A percentile compares a stretch with the other conserved stretches of the same genome.
Evolutionary conservation across 208 protist genomes (phyloP).

Genomic region (Hexamita inflata): DNA sequence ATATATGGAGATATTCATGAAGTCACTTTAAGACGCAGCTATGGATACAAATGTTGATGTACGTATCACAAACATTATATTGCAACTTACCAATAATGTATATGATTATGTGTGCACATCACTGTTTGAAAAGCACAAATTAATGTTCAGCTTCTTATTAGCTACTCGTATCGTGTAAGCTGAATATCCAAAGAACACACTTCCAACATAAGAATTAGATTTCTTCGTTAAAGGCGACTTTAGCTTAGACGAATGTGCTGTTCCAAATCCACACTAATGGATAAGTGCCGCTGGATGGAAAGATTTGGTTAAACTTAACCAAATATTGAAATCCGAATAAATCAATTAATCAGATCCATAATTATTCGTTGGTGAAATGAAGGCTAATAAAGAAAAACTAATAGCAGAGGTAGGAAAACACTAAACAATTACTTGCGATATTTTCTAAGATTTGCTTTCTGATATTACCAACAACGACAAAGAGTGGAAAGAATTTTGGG

Average conservation of each 20-base stretch:
- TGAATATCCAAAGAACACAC: neutral
- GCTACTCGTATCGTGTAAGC: neutral
- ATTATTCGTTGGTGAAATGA: neutral
- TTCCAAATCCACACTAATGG: neutral
- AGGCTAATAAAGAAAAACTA: neutral
- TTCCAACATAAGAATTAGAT: neutral
- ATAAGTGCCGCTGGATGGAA: slow-evolving; percentile 23
- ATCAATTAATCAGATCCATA: neutral
- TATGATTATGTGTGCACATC: slow-evolving; percentile 92
- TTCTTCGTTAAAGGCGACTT: slow-evolving; percentile 31
- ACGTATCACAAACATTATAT: slow-evolving; percentile 84
- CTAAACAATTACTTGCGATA: slow-evolving; percentile 31
- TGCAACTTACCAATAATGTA: slow-evolving; percentile 76
- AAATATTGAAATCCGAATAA: neutral
- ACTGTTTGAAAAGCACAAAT: slow-evolving; percentile 89
- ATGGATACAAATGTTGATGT: slow-evolving; percentile 61
- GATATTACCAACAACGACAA: slow-evolving; percentile 53
- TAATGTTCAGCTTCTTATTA: slow-evolving; percentile 84
- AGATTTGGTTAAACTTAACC: slow-evolving; percentile 7
- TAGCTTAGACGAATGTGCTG: neutral
- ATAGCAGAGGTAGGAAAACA: slow-evolving; percentile 3
- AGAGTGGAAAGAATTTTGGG: slow-evolving; percentile 71
- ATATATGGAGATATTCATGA: slow-evolving; percentile 85
- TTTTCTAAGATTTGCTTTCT: slow-evolving; percentile 59
- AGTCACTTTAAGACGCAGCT: slow-evolving; percentile 72